Conservation (phyloP, 768 basidiomycete species). For the Tulasnella sp. region DNA sequence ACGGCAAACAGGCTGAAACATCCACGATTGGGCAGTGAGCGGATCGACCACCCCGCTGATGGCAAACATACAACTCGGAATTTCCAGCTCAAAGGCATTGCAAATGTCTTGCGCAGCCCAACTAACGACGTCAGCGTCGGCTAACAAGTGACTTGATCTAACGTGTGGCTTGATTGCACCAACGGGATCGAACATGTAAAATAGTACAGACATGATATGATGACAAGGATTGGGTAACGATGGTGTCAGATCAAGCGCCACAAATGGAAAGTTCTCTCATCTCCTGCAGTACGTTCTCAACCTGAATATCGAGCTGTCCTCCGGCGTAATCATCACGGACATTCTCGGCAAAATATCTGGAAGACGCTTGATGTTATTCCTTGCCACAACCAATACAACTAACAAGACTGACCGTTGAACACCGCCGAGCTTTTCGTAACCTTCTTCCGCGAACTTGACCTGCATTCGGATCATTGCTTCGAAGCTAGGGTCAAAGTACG, state of each 20-base stretch:
- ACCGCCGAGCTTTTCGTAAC: constrained; percentile 90
- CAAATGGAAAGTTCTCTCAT: constrained; percentile 95
- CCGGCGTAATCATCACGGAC: constrained; percentile 96
- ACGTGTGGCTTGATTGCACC: background rate
- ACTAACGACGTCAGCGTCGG: background rate
- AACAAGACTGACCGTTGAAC: constrained; percentile 58
- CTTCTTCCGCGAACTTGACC: constrained; percentile 93
- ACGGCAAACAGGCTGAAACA: no score
- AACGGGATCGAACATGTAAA: background rate
- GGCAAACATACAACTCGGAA: no score
- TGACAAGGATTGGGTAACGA: background rate
- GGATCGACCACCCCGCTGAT: no score
- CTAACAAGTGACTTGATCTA: background rate
- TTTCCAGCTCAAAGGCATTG: no score
- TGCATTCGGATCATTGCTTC: constrained; percentile 99
- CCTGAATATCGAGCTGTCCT: constrained; percentile 90
- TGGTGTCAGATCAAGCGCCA: constrained; percentile 31
- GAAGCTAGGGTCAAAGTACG: constrained; percentile 96
- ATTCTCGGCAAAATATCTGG: constrained; percentile 75
- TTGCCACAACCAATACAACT: background rate
- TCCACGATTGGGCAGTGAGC: no score
- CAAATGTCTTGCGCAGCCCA: background rate
- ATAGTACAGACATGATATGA: background rate
- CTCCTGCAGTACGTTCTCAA: constrained; percentile 91
- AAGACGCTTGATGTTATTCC: background rate